Percentiles rank a stretch among this genome's conserved stretches.
Evolutionary conservation across 2,329 filamentous ascomycete genomes (phyloP).

Genomic region (Fusarium sp.): DNA sequence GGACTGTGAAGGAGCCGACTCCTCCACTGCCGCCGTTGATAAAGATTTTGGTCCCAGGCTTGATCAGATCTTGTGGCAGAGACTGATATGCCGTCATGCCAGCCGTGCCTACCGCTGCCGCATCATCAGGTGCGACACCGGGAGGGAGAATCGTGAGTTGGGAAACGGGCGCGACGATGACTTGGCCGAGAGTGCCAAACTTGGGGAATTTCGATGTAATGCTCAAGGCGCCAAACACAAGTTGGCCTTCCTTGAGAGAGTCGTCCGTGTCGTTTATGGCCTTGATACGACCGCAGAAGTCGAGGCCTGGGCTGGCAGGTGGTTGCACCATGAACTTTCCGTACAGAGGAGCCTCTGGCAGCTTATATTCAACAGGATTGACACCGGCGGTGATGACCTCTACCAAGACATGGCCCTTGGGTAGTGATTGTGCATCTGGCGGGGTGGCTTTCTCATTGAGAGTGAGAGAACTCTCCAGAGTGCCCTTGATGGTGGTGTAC

Average conservation of each 20-base stretch:
- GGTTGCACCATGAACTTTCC: not conserved
- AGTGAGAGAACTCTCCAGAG: not conserved
- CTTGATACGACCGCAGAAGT: not conserved
- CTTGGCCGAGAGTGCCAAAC: constrained; percentile 11
- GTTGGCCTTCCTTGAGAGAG: not conserved
- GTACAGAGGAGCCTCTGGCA: not conserved
- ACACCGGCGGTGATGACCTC: not conserved
- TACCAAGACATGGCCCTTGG: not conserved
- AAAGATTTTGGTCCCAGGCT: constrained; percentile 39
- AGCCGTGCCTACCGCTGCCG: constrained; percentile 38
- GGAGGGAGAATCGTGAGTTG: not conserved
- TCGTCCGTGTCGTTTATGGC: not conserved
- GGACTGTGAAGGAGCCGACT: constrained; percentile 52
- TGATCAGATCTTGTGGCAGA: constrained; percentile 26
- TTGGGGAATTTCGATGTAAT: constrained; percentile 6
- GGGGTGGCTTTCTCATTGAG: constrained; percentile 6
- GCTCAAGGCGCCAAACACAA: constrained; percentile 10
- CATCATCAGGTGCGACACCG: constrained; percentile 29
- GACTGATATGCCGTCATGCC: constrained; percentile 41
- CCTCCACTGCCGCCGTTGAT: constrained; percentile 48
- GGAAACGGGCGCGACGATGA: not conserved
- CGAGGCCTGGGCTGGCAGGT: not conserved
- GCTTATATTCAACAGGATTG: not conserved
- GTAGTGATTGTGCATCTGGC: not conserved
- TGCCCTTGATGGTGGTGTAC: constrained; percentile 1